Base-by-base conservation (phyloP, 768 basidiomycete genomes). In the Pleurotus tuoliensis region DNA sequence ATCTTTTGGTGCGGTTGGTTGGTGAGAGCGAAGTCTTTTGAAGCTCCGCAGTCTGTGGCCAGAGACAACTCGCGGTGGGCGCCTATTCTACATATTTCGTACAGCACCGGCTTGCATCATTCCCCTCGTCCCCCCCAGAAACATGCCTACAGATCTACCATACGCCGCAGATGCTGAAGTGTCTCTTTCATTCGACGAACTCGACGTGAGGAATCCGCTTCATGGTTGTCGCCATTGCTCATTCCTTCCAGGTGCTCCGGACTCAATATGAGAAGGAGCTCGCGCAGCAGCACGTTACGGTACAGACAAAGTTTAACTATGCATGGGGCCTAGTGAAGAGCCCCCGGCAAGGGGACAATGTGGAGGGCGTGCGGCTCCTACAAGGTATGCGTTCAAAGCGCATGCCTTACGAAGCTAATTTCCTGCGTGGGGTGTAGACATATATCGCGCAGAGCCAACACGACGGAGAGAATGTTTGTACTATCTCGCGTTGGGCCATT, bases 281-380 rank as follows among this genome's bases (percentile, higher is more conserved):
- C 16, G 76, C 82, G 0, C 87, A 93, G 61, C 80, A 84, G 49
- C 94, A 96, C 70, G 82, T 97, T 57, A 93, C 92, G 8, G 82
- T 88, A 5, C 97, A 99, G 74, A 96, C 94, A 40, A 95, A 93
- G 69, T 99, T 99, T 78, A 98, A 98, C 75, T 95, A 89, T 71
- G 84, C 92, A 40, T 97, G 96, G 96, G 96, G 96, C 2, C 78
- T 96, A 30, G 92, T 98, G 52, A 98, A 98, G 77, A 92, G 91
- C 64, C 90, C 90, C 11, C 71, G 83, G 62, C 81, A 83, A 41
- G 87, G 91, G 27, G 82, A 97, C 64, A 94, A 98, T 66, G 90
- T 89, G 0, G 91, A 97, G 66, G 97, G 97, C 18, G 93, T 98
- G 47, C 83, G 84, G 61, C 67, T 98, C 45, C 76, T 99, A 55